phyloP scores from a whole-genome alignment of 1,139 yeast genomes.

The Taphrina wiesneri region DNA sequence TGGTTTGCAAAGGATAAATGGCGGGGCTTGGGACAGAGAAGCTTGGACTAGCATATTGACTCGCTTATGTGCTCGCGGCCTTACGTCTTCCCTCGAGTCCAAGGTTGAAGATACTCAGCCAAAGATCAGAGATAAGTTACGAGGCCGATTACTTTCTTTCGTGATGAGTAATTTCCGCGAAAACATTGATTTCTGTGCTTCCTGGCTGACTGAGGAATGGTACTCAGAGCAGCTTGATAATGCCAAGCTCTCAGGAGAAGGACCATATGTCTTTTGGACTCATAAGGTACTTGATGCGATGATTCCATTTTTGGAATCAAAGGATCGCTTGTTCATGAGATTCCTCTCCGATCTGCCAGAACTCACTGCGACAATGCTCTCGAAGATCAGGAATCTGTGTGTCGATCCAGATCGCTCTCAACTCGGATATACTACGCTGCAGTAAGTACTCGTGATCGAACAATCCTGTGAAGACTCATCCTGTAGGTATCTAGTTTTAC shows the following conservation, averaged over 20 bases:
- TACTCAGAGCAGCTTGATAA: constrained; percentile 57
- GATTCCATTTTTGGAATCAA: constrained; percentile 77
- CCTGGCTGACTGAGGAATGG: constrained; percentile 98
- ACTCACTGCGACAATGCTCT: constrained; percentile 61
- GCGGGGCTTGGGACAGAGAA: constrained; percentile 34
- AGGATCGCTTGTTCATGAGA: constrained; percentile 77
- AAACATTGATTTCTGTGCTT: constrained; percentile 74
- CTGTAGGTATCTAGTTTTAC: constrained; percentile 63
- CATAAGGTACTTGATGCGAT: constrained; percentile 71
- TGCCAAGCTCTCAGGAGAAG: neutral
- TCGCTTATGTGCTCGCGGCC: constrained; percentile 78
- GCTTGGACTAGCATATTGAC: constrained; percentile 78
- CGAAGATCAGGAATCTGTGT: constrained; percentile 70
- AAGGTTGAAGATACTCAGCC: constrained; percentile 34
- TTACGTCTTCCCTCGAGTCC: constrained; percentile 33
- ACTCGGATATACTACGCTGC: constrained; percentile 54
- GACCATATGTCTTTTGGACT: constrained; percentile 68
- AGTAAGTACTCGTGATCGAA: constrained; percentile 33
- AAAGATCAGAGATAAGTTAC: constrained; percentile 57
- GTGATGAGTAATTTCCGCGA: constrained; percentile 72
- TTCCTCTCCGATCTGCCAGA: constrained; percentile 83
- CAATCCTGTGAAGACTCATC: neutral
- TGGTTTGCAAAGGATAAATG: constrained; percentile 25
- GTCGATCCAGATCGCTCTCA: constrained; percentile 79
- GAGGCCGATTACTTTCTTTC: constrained; percentile 70